A percentile compares a stretch with the other conserved stretches of the same genome.
phyloP scores from a whole-genome alignment of 179 eudicot genomes.

The Beta macrorhiza region DNA sequence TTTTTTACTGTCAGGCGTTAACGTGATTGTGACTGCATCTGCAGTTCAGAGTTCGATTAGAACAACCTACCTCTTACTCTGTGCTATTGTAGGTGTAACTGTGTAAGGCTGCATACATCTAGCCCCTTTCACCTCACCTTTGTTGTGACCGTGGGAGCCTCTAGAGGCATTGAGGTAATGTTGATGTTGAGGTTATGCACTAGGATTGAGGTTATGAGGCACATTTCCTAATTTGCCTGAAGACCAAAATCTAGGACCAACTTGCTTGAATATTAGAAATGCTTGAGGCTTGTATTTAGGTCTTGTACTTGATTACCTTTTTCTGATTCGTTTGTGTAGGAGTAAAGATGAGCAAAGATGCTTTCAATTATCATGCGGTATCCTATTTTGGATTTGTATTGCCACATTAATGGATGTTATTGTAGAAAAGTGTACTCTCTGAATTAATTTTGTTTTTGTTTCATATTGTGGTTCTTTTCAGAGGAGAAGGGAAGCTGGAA shows the following conservation, averaged over 20 bases:
- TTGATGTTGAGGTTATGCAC: not conserved
- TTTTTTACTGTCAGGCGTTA: not conserved
- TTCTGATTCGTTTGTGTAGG: not conserved
- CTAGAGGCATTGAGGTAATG: not conserved
- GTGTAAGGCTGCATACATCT: not conserved
- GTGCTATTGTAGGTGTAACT: not conserved
- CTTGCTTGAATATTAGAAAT: not conserved
- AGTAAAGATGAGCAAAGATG: not conserved
- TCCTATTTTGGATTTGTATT: not conserved
- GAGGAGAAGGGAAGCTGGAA: constrained; percentile 94
- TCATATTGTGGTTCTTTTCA: constrained; percentile 27
- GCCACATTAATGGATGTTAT: not conserved
- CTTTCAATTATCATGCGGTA: not conserved
- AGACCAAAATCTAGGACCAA: not conserved
- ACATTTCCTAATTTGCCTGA: not conserved
- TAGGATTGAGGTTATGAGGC: not conserved
- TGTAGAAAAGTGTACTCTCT: not conserved
- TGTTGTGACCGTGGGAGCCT: not conserved
- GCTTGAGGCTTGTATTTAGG: not conserved
- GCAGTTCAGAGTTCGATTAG: not conserved
- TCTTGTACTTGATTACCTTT: not conserved
- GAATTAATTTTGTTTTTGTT: not conserved
- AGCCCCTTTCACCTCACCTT: not conserved
- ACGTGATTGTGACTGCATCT: not conserved
- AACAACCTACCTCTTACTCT: not conserved